Base-by-base conservation (phyloP, 805 yeast species). In the Jamesozyma gamospora region DNA sequence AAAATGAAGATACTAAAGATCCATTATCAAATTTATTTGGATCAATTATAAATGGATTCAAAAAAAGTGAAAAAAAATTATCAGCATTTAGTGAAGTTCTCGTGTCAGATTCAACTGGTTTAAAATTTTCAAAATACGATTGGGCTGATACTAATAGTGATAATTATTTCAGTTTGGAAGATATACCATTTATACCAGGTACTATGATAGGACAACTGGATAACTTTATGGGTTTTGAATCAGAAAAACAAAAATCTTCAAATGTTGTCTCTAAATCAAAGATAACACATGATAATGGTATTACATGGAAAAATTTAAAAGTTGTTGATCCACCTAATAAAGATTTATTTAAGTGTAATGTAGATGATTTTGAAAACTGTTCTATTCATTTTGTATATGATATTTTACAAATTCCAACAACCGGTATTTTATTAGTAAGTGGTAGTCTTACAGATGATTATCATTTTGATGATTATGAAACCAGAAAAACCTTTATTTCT, bases 401-500 rank as follows among this genome's bases (percentile, higher is more conserved):
- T n/a, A 67, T 60, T 7, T 63, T 71, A 0, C n/a, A 17, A 7
- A 74, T 72, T 3, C 76, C 78, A 9, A 71, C 80, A 0, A 77
- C 82, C 0, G 80, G 78, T 32, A 69, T 69, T 25, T 32, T 66
- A 29, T 40, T 51, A 35, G 13, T 43, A 4, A 11, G 45, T 3
- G 58, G 60, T 17, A 26, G 36, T 7, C 53, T 52, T 0, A 16
- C 9, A n/a, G 33, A 24, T 9, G 54, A 48, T 39, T 49, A 48
- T 5, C 6, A 30, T 9, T 14, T 25, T 3, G 5, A 27, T 2
- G 33, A 38, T 16, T 30, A 35, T 36, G 41, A 36, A 6, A 42
- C 45, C 12, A 37, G 37, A 7, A 62, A 63, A 37, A 75, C 92
- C 1, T 86, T 66, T 54, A 54, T 83, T 7, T 81, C 94, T 0